These are phyloP conservation scores for Hypomontagnella monticulosa DNA, from an alignment of 495 filamentous ascomycete genomes.

Conservation along the genomic window DNA sequence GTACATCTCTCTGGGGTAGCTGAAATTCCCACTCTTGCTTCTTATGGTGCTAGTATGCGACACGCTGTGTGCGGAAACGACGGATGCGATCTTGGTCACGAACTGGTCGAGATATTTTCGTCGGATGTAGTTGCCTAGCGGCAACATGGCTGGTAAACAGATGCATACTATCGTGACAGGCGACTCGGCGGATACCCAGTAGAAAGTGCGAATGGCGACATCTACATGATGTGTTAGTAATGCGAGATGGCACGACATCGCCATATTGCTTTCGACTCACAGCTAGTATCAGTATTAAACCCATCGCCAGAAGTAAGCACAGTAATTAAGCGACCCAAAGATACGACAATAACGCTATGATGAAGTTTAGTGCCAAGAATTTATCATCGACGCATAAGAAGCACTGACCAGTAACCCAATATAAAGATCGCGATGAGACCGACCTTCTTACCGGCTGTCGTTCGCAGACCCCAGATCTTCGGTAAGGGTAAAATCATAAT, in stretches of 20 bases:
- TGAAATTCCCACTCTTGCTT: no score
- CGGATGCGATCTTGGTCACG: no score
- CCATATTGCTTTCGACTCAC: background rate
- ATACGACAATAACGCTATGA: conserved; percentile 23
- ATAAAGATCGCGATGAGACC: conserved; percentile 46
- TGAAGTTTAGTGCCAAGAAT: background rate
- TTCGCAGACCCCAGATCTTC: conserved; percentile 49
- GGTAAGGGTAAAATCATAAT: conserved; percentile 50
- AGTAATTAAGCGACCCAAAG: conserved; percentile 22
- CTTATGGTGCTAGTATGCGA: no score
- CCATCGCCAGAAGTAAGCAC: conserved; percentile 2
- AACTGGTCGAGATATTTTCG: no score
- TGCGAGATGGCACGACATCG: background rate
- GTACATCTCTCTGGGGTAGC: no score
- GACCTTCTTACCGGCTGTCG: conserved; percentile 36
- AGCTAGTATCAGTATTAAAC: conserved; percentile 16
- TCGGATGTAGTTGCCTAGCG: background rate
- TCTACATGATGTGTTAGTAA: background rate
- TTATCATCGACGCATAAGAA: no score
- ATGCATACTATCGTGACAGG: conserved; percentile 14
- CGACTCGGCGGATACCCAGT: conserved; percentile 15
- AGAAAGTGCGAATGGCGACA: conserved; percentile 1
- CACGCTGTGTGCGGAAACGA: no score
- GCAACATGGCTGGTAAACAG: conserved; percentile 23
- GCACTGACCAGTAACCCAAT: conserved; percentile 48